Evolutionary conservation across 2,329 filamentous ascomycete species (phyloP), one percentile per base, ranked within the genome.

Genomic region (Pseudopyricularia cyperi): DNA sequence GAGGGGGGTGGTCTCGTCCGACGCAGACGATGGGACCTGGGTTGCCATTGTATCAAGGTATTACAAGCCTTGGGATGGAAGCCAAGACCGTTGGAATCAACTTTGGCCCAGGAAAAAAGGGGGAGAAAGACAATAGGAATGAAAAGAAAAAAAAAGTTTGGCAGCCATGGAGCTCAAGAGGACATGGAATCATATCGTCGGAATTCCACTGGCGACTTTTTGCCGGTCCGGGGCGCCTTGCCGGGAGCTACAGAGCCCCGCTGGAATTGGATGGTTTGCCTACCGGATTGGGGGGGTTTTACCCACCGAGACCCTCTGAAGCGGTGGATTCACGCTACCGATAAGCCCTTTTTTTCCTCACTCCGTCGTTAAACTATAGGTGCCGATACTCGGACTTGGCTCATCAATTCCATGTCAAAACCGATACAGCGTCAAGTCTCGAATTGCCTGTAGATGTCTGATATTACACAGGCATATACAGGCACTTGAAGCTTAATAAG

Each of bases 1-100:
- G 26, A 51, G 49, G 11, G 49, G 49, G 17, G 49, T 44, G 24
- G 35, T 42, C 37, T 51, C 49, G 28, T 51, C 49, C 15, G 37
- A 44, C 12, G 35, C 26, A 8, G 35, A 42, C 9, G 26, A 37
- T 3, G 9, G 22, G 9, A 19, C 14, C 22, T 37, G 14, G 32
- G 30, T 30, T 17, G 47, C 11, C 47, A 26, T 35, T 26, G 33
- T n/a, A 30, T 30, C 9, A 15, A 15, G 22, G 28, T 14, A 28
- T n/a, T 32, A 34, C 33, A 35, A 28, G 22, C 34, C 32, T 33
- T 17, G n/a, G 28, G 42, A 14, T 26, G 28, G 42, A 14, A 37
- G 48, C 48, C 48, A 49, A n/a, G 22, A n/a, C 19, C 24, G 22
- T 17, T 47, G 15, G 15, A 9, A 11, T 17, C 6, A 12, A 4